Conservation (phyloP, 2,329 filamentous ascomycete genomes). For the Neonectria coccinea region DNA sequence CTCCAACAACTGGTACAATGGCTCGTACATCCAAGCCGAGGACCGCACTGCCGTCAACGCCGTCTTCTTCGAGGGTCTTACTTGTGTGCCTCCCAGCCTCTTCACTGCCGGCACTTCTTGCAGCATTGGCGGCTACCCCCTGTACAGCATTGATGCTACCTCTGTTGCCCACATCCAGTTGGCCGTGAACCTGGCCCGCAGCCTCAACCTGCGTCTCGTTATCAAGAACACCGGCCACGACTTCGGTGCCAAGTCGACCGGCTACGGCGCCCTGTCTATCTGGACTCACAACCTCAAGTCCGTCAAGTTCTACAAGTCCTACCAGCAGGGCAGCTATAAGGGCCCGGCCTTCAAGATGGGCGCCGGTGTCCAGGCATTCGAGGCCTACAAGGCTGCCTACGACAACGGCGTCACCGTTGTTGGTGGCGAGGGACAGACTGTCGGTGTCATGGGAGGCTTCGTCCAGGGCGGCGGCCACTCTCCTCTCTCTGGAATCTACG, state of each 20-base stretch:
- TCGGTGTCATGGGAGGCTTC: constrained; percentile 71
- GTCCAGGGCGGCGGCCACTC: constrained; percentile 70
- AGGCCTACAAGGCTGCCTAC: constrained; percentile 59
- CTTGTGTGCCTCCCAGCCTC: constrained; percentile 49
- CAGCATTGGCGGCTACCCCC: constrained; percentile 55
- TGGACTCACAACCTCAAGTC: constrained; percentile 57
- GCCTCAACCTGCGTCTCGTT: constrained; percentile 59
- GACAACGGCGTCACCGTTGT: constrained; percentile 61
- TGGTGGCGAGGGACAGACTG: constrained; percentile 64
- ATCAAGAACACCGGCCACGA: constrained; percentile 65
- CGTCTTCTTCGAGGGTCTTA: constrained; percentile 53
- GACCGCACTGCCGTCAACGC: constrained; percentile 56
- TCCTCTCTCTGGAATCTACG: constrained; percentile 62
- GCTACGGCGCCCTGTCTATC: constrained; percentile 55
- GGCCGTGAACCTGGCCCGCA: constrained; percentile 59
- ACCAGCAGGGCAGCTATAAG: constrained; percentile 55
- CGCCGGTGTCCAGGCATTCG: constrained; percentile 63
- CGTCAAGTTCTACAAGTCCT: constrained; percentile 56
- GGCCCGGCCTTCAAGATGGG: constrained; percentile 65
- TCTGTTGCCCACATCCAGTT: constrained; percentile 59
- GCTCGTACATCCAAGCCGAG: constrained; percentile 37
- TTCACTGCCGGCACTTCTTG: constrained; percentile 46
- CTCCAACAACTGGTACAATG: constrained; percentile 35
- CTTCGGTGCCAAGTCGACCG: constrained; percentile 68
- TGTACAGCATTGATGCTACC: constrained; percentile 56